Evolutionary conservation across 2,329 filamentous ascomycete species (phyloP), one percentile per base, ranked within the genome.

Genomic region (Pseudopyrenochaeta lycopersici): DNA sequence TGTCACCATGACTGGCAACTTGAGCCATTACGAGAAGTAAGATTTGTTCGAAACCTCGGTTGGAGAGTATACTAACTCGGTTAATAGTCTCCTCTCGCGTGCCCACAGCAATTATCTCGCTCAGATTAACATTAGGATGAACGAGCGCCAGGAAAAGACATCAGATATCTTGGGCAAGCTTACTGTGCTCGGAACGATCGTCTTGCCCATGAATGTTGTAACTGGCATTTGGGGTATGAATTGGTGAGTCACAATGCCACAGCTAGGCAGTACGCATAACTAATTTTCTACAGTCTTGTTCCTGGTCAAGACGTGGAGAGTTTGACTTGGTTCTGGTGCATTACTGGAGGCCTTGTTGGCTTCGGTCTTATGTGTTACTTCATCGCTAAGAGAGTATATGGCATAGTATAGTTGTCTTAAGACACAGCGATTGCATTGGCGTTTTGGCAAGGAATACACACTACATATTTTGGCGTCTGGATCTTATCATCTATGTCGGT

Each of bases 221-320:
- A 98, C 95, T 2, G 95, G 95, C 64, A 87, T 98, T 68, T 99
- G 94, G 93, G 95, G 94, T 46, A 98, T 98, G 94, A 99, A 99
- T 49, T 75, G 65, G 70, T 68, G 54, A 64, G 65, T 64, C 32
- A 6, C 14, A n/a, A 35, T 23, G 0, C 18, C 20, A 1, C 1
- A 23, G 6, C 20, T 39, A 11, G 14, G 17, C 6, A 42, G 33
- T 17, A 49, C 23, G 2, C 30, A 43, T 51, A n/a, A 30, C 56
- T 59, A 32, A 59, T 9, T 15, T 31, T 36, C 2, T 9, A 12
- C 49, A 65, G 69, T 31, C 92, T 91, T 82, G 95, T 99, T 0
- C 95, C 95, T 0, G 95, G 95, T 1, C 94, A 98, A 75, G 89
- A 94, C 40, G 80, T 88, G 54, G 92, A 96, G 61, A 90, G 90